Percentiles rank a stretch among this genome's conserved stretches.
Evolutionary conservation across 202 grass and related monocot genomes (phyloP).

Genomic region (Digitaria exilis): DNA sequence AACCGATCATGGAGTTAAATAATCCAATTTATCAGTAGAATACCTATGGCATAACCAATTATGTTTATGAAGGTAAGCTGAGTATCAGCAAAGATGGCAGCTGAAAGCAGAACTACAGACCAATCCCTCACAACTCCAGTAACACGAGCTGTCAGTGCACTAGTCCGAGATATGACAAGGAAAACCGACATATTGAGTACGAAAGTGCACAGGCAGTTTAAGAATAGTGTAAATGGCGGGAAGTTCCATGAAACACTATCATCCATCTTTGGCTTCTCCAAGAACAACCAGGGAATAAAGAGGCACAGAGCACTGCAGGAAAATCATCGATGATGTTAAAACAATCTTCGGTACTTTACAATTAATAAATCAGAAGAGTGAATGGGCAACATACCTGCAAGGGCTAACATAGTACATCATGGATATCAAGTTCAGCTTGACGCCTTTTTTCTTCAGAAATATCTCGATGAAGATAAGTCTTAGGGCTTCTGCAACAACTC

Average conservation of each 20-base stretch:
- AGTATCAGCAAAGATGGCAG: constrained; percentile 93
- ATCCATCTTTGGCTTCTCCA: constrained; percentile 99
- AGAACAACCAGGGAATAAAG: constrained; percentile 96
- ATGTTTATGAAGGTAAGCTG: constrained; percentile 90
- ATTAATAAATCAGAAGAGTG: constrained; percentile 18
- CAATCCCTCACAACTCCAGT: constrained; percentile 98
- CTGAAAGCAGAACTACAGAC: constrained; percentile 86
- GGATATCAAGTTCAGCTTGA: constrained; percentile 90
- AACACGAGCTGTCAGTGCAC: constrained; percentile 93
- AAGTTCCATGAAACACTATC: constrained; percentile 84
- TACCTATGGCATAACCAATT: constrained; percentile 98
- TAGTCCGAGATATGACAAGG: constrained; percentile 95
- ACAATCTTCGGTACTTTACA: background rate
- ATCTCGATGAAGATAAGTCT: constrained; percentile 98
- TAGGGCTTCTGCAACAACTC: constrained; percentile 84
- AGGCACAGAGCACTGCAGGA: constrained; percentile 85
- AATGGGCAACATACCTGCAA: constrained; percentile 66
- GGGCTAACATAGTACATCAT: constrained; percentile 99
- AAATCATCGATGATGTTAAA: constrained; percentile 38
- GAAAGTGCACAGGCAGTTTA: constrained; percentile 97
- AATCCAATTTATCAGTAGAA: constrained; percentile 24
- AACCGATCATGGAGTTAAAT: background rate
- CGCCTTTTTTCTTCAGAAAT: constrained; percentile 98
- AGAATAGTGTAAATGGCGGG: constrained; percentile 75
- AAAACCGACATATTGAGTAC: constrained; percentile 95